phyloP scores from a whole-genome alignment of 768 basidiomycete species.

The Sporobolomyces roseus region DNA sequence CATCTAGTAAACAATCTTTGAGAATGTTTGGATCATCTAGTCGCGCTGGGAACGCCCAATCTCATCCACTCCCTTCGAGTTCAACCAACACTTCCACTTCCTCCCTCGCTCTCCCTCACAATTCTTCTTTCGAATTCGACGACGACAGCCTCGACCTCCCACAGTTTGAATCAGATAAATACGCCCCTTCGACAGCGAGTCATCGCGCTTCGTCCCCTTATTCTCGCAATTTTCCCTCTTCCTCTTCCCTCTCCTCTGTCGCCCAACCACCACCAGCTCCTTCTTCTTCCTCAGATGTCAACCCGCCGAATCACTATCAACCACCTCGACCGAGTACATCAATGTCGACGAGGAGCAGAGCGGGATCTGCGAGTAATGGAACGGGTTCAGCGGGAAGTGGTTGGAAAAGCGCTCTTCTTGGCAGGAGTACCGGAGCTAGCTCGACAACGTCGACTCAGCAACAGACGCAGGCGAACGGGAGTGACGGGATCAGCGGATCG shows the following conservation, averaged over 20 bases:
- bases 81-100: slow-evolving; percentile 1
- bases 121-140: not conserved
- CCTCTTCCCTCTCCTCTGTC: not conserved
- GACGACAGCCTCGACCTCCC: slow-evolving; percentile 18
- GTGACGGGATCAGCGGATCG: slow-evolving; percentile 3
- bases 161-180: slow-evolving; percentile 11
- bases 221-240: slow-evolving; percentile 1
- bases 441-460: not conserved
- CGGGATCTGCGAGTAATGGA: not conserved
- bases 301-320: not conserved
- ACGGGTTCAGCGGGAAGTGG: slow-evolving; percentile 4
- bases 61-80: too few relatives aligned
- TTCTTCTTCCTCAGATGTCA: too few relatives aligned
- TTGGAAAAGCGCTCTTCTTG: slow-evolving; percentile 3
- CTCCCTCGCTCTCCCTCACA: not conserved
- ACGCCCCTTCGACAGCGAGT: slow-evolving; percentile 2
- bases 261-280: not conserved
- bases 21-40: not conserved
- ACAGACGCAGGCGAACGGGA: not conserved
- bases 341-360: slow-evolving; percentile 27
- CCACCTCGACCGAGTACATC: slow-evolving; percentile 16
- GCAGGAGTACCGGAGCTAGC: not conserved
- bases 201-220: slow-evolving; percentile 4
- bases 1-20: slow-evolving; percentile 10
- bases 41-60: too few relatives aligned